Percentiles rank a stretch among this genome's conserved stretches.
These are phyloP conservation scores for Agrocybe pediades DNA, from an alignment of 768 basidiomycete species.

Conservation along the genomic window DNA sequence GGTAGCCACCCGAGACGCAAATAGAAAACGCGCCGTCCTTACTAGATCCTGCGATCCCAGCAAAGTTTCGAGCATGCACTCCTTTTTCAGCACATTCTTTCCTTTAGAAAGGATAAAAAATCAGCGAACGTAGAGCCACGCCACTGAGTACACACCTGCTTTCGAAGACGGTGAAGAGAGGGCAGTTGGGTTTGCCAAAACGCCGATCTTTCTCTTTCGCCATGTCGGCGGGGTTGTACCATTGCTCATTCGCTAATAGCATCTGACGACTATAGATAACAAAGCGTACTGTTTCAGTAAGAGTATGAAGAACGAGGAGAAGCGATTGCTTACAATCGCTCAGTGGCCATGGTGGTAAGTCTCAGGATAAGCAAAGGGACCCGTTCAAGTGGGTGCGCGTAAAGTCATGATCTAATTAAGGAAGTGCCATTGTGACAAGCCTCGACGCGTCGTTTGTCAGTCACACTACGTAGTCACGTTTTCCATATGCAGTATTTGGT, in stretches of 20 bases:
- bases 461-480: not conserved
- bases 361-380: not conserved
- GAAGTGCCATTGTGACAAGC: not conserved
- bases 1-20: slow-evolving; percentile 5
- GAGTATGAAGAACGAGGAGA: not conserved
- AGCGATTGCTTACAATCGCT: slow-evolving; percentile 23
- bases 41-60: not conserved
- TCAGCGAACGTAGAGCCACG: not conserved
- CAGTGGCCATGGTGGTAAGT: slow-evolving; percentile 16
- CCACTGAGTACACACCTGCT: not conserved
- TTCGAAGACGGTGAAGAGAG: not conserved
- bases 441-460: not conserved
- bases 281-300: not conserved
- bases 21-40: slow-evolving; percentile 7
- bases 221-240: slow-evolving; percentile 20
- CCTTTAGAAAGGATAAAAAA: not conserved
- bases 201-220: slow-evolving; percentile 15
- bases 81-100: not conserved
- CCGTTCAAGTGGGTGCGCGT: not conserved
- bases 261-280: slow-evolving; percentile 19
- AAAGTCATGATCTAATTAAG: not conserved
- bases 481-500: too few species aligned
- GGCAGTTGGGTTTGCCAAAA: slow-evolving; percentile 16
- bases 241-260: slow-evolving; percentile 19
- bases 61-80: not conserved